phyloP scores from a whole-genome alignment of 495 filamentous ascomycete genomes.

The Penicillium cosmopolitanum region DNA sequence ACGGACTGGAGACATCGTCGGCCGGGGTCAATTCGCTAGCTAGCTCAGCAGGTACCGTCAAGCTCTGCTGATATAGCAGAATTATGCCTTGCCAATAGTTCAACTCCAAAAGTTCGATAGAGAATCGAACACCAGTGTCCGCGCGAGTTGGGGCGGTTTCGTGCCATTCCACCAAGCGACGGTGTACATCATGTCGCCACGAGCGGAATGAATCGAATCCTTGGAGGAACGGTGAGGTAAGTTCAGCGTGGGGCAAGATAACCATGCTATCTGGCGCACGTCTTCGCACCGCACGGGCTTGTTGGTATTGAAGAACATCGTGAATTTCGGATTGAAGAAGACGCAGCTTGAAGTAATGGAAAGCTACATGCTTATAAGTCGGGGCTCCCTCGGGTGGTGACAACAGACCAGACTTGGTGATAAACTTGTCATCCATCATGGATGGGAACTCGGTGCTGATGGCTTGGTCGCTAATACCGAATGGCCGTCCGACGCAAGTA shows the following conservation, averaged over 20 bases:
- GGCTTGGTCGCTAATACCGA: slow-evolving; percentile 91
- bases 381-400: slow-evolving; percentile 57
- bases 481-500: slow-evolving; percentile 89
- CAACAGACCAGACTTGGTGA: slow-evolving; percentile 79
- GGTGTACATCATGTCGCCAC: slow-evolving; percentile 88
- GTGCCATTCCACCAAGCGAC: slow-evolving; percentile 84
- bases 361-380: slow-evolving; percentile 85
- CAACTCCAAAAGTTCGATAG: slow-evolving; percentile 81
- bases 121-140: slow-evolving; percentile 85
- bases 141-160: slow-evolving; percentile 72
- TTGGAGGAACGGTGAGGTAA: slow-evolving; percentile 82
- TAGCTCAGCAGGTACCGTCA: slow-evolving; percentile 83
- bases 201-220: slow-evolving; percentile 83
- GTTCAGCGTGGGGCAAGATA: slow-evolving; percentile 73
- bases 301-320: slow-evolving; percentile 89
- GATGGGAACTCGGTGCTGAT: slow-evolving; percentile 94
- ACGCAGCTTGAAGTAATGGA: slow-evolving; percentile 92
- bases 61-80: slow-evolving; percentile 90
- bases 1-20: slow-evolving; percentile 67
- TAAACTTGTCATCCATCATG: slow-evolving; percentile 82
- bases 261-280: slow-evolving; percentile 62
- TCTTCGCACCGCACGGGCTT: slow-evolving; percentile 57
- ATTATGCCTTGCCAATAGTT: slow-evolving; percentile 99
- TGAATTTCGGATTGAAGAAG: slow-evolving; percentile 94
- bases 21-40: slow-evolving; percentile 76